Evolutionary conservation across 164 flowering plant genomes (phyloP), one percentile per base, ranked within the genome.

Genomic region (Dillenia turbinata): DNA sequence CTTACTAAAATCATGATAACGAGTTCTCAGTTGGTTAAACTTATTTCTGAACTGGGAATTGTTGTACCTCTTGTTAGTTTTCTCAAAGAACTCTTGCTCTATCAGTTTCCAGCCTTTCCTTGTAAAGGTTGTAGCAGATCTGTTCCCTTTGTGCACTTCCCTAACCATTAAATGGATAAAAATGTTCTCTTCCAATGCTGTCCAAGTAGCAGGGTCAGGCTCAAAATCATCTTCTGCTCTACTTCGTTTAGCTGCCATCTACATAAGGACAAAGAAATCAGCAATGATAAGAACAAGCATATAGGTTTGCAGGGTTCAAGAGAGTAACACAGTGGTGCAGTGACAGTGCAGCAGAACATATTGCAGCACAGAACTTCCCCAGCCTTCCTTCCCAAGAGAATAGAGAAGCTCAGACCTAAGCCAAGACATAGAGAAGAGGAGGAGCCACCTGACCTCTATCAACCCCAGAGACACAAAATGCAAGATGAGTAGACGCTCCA

Each of bases 141-240:
- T 49, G 44, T 61, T 61, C 33, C 64, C 64, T 49, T 26, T 61
- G 14, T 61, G 54, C 33, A 49, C 64, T 55, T 61, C 64, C 33
- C 16, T 61, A 33, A 61, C 64, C 64, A 61, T 61, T 33, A 61
- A 19, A 14, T 49, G 64, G 43, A 61, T n/a, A 49, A 61, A 61
- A 33, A 61, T 40, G 49, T 40, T 61, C 64, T 61, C 64, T 19
- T 61, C 64, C 47, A 50, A 49, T 12, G 64, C 55, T 49, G 64
- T 61, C 64, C 64, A 61, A n/a, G 64, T 61, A 24, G 64, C 64
- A 50, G 64, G 64, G 19, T 61, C 64, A 47, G 54, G 54, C 55
- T 61, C 56, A n/a, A 24, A 49, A 14, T 61, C 43, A 33, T 61
- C 64, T 47, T 43, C 63, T 60, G 24, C 64, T 33, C 40, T 33